A percentile compares a stretch with the other conserved stretches of the same genome.
Conservation (phyloP, 768 basidiomycete species). For the Hypholoma sublateritium region DNA sequence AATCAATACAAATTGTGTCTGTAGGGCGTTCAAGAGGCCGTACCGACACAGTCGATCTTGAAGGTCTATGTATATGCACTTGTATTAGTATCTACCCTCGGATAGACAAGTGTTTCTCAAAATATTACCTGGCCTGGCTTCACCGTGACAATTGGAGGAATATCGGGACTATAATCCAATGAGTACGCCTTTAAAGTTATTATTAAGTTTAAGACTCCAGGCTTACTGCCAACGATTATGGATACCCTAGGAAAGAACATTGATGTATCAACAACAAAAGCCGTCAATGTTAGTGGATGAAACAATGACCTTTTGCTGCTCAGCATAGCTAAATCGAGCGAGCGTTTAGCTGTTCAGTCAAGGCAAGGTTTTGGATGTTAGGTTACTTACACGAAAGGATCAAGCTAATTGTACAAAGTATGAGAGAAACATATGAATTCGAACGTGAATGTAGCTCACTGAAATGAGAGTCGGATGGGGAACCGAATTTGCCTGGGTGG, state of each 20-base stretch:
- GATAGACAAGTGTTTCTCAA: neutral
- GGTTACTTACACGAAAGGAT: slow-evolving; percentile 62
- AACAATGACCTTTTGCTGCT: slow-evolving; percentile 62
- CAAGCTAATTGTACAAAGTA: slow-evolving; percentile 44
- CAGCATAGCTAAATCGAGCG: slow-evolving; percentile 33
- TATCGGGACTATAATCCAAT: slow-evolving; percentile 47
- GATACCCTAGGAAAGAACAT: slow-evolving; percentile 40
- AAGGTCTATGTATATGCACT: slow-evolving; percentile 46
- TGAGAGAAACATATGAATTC: neutral
- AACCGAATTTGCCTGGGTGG: slow-evolving; percentile 60
- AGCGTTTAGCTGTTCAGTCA: neutral
- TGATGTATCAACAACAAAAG: neutral
- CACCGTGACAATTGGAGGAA: slow-evolving; percentile 59
- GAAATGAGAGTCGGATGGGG: slow-evolving; percentile 58
- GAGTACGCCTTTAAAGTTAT: neutral
- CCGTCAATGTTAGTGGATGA: neutral
- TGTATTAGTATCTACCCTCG: neutral
- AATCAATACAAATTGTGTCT: neutral
- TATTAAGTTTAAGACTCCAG: neutral
- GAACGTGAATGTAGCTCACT: slow-evolving; percentile 29
- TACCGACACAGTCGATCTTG: slow-evolving; percentile 72
- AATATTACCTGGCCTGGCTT: slow-evolving; percentile 54
- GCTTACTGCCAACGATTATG: slow-evolving; percentile 79
- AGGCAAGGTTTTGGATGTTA: no score
- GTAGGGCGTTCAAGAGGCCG: slow-evolving; percentile 9